A percentile compares a stretch with the other conserved stretches of the same genome.
phyloP scores from a whole-genome alignment of 305 asterid genomes.

The Solanum aculeatissimum region DNA sequence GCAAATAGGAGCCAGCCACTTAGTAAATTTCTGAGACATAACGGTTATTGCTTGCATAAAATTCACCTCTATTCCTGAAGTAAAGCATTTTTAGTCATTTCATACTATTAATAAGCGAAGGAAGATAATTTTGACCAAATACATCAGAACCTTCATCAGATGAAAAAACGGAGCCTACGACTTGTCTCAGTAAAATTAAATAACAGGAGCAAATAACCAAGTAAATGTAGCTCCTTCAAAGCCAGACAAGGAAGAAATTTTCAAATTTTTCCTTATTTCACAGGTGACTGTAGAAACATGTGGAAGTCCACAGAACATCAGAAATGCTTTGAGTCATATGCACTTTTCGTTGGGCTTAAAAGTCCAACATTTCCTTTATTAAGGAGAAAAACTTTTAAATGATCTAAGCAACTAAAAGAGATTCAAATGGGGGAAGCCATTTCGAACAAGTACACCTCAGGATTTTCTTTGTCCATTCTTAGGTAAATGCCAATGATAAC shows the following conservation, averaged over 20 bases:
- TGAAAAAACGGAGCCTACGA: not conserved
- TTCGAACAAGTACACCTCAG: not conserved
- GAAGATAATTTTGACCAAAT: not conserved
- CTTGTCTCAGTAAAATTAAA: not conserved
- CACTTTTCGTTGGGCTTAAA: not conserved
- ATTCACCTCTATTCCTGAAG: not conserved
- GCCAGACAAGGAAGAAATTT: not conserved
- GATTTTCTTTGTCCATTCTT: not conserved
- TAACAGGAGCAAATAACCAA: not conserved
- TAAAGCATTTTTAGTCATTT: not conserved
- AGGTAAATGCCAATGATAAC: not conserved
- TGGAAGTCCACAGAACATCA: not conserved
- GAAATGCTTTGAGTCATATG: not conserved
- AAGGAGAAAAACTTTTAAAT: not conserved
- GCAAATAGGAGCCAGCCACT: not conserved
- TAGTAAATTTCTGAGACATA: not conserved
- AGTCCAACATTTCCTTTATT: not conserved
- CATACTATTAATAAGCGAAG: not conserved
- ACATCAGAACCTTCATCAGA: not conserved
- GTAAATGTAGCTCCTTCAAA: not conserved
- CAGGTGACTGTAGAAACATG: not conserved
- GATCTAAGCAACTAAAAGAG: not conserved
- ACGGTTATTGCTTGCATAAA: not conserved
- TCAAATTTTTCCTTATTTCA: not conserved
- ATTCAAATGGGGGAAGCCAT: not conserved